Evolutionary conservation across 2,329 filamentous ascomycete genomes (phyloP).

Genomic region (Botryotinia calthae): DNA sequence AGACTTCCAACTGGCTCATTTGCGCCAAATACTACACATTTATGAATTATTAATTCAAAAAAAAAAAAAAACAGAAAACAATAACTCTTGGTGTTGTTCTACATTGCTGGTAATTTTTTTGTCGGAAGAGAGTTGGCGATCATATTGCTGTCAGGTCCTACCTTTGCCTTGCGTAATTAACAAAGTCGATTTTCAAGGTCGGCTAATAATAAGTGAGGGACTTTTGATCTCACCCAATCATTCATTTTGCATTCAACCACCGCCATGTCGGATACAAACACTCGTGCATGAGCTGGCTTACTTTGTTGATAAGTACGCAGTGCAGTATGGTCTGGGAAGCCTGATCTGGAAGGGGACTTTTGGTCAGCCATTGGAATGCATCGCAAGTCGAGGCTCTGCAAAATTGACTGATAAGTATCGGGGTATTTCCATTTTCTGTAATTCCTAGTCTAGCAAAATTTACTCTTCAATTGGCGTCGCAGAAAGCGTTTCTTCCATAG

Average conservation of each 20-base stretch:
- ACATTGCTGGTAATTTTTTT: background rate
- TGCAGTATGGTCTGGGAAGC: background rate
- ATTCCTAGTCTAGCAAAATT: background rate
- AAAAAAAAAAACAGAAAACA: too few relatives aligned
- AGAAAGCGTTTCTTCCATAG: background rate
- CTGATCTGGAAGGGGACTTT: background rate
- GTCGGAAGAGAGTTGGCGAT: background rate
- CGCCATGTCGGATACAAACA: background rate
- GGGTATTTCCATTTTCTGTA: background rate
- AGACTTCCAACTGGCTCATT: background rate
- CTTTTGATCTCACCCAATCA: background rate
- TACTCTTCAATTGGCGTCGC: background rate
- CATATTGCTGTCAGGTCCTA: background rate
- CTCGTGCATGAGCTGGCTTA: background rate
- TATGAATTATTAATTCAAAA: accelerated
- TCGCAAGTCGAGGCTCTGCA: background rate
- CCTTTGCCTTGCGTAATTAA: background rate
- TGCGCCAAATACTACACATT: background rate
- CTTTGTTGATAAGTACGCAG: background rate
- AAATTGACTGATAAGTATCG: background rate
- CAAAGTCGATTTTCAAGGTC: background rate
- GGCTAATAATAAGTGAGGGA: background rate
- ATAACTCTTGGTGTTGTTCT: background rate
- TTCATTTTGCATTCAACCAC: background rate
- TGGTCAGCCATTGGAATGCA: background rate